A percentile compares a stretch with the other conserved stretches of the same genome.
Conservation (phyloP, 148 eudicot species). For the Rhododendron ferrugineum region DNA sequence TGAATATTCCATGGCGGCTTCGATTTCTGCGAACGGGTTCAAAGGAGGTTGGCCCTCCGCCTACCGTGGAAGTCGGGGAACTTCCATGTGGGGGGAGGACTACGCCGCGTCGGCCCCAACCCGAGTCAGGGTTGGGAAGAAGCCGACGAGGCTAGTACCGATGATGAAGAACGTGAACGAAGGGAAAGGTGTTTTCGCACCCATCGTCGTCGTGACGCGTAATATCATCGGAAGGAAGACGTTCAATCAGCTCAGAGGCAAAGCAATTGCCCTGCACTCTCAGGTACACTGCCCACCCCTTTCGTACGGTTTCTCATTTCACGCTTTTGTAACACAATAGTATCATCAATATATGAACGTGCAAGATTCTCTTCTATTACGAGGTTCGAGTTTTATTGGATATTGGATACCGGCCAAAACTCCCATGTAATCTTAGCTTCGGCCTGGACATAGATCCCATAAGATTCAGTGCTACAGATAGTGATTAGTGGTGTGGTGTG, state of each 20-base stretch:
- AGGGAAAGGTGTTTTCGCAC: slow-evolving; percentile 93
- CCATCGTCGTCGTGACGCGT: slow-evolving; percentile 66
- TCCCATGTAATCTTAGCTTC: too few species aligned
- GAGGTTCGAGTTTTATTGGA: not conserved
- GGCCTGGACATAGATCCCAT: too few species aligned
- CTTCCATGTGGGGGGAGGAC: slow-evolving; percentile 52
- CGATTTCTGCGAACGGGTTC: slow-evolving; percentile 35
- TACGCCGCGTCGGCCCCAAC: slow-evolving; percentile 31
- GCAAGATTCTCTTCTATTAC: not conserved
- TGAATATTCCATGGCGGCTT: slow-evolving; percentile 35
- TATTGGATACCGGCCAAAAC: too few species aligned
- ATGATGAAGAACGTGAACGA: slow-evolving; percentile 88
- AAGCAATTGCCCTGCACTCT: slow-evolving; percentile 94
- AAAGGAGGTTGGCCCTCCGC: slow-evolving; percentile 35
- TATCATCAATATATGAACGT: not conserved
- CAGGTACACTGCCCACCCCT: slow-evolving; percentile 41
- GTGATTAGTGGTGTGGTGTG: too few species aligned
- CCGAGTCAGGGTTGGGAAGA: slow-evolving; percentile 29
- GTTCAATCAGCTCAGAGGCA: slow-evolving; percentile 93
- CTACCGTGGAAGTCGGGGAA: slow-evolving; percentile 41
- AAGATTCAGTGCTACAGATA: too few species aligned
- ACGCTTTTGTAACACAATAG: not conserved
- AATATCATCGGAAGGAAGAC: slow-evolving; percentile 71
- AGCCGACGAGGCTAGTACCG: slow-evolving; percentile 42
- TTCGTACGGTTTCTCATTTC: not conserved